Evolutionary conservation across 2,329 filamentous ascomycete genomes (phyloP).

Genomic region (Cladosporium austrohemisphaericum): DNA sequence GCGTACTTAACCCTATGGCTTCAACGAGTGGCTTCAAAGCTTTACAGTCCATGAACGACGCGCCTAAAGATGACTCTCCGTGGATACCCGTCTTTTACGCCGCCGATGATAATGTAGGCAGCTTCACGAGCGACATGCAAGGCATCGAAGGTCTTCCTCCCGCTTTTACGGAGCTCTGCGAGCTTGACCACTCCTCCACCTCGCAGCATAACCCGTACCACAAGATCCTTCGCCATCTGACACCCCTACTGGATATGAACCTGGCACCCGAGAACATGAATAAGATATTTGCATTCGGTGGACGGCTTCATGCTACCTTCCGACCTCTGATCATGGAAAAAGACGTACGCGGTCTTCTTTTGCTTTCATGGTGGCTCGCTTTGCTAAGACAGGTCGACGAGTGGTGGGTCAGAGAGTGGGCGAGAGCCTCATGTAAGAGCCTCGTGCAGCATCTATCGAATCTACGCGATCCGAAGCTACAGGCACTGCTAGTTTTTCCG

Average conservation of each 20-base stretch:
- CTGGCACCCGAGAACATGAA: constrained; percentile 17
- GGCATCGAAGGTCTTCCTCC: constrained; percentile 18
- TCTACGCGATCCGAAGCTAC: constrained; percentile 13
- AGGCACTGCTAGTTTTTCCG: constrained; percentile 19
- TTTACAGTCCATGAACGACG: constrained; percentile 10
- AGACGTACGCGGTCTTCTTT: constrained; percentile 19
- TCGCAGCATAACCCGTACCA: constrained; percentile 20
- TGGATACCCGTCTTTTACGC: constrained; percentile 17
- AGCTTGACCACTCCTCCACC: constrained; percentile 17
- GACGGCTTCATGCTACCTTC: constrained; percentile 18
- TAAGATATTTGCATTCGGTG: constrained; percentile 20
- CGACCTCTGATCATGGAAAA: constrained; percentile 17
- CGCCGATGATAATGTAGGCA: constrained; percentile 16
- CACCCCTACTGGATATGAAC: constrained; percentile 19
- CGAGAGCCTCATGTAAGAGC: constrained; percentile 17
- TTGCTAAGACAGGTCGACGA: constrained; percentile 21
- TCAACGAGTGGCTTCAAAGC: constrained; percentile 20
- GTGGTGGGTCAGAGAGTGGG: constrained; percentile 22
- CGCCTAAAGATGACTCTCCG: constrained; percentile 2
- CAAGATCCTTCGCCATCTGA: constrained; percentile 19
- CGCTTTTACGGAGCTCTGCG: constrained; percentile 21
- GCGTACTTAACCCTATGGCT: constrained; percentile 17
- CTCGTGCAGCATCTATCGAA: constrained; percentile 19
- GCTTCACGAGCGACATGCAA: constrained; percentile 15
- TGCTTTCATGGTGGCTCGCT: constrained; percentile 23